A percentile compares a stretch with the other conserved stretches of the same genome.
phyloP scores from a whole-genome alignment of 2,329 filamentous ascomycete genomes.

The Aspergillus costaricaensis region DNA sequence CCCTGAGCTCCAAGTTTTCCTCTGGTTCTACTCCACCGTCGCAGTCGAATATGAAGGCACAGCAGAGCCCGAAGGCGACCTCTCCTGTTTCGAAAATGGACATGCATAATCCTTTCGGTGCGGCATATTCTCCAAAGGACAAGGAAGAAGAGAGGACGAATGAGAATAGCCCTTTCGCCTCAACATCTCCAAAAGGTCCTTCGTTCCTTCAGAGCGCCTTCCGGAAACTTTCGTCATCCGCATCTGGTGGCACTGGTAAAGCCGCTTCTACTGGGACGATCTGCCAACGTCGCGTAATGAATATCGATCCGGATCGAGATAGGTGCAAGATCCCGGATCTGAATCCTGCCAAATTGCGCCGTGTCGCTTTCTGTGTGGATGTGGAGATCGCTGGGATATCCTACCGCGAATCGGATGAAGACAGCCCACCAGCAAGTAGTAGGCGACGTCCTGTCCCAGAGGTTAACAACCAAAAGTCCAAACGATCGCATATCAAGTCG shows the following conservation, averaged over 20 bases:
- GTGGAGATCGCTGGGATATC: conserved; percentile 93
- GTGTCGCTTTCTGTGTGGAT: conserved; percentile 94
- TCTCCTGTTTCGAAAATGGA: conserved; percentile 40
- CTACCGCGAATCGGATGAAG: conserved; percentile 66
- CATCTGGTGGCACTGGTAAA: conserved; percentile 52
- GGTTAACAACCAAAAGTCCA: conserved; percentile 32
- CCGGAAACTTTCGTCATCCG: conserved; percentile 74
- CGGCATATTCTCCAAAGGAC: conserved; percentile 43
- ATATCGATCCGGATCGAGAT: conserved; percentile 77
- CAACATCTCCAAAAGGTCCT: conserved; percentile 70
- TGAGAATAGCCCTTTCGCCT: conserved; percentile 42
- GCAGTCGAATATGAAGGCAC: conserved; percentile 36
- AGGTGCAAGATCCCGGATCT: conserved; percentile 78
- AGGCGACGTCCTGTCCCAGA: conserved; percentile 28
- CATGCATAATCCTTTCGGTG: conserved; percentile 47
- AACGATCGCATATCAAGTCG: conserved; percentile 55
- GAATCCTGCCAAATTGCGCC: conserved; percentile 75
- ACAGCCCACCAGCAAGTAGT: conserved; percentile 41
- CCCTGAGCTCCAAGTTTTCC: conserved; percentile 89
- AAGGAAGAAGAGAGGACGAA: conserved; percentile 48
- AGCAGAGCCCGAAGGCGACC: conserved; percentile 32
- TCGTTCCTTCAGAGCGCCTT: conserved; percentile 81
- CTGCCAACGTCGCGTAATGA: conserved; percentile 79
- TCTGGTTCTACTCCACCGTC: conserved; percentile 51
- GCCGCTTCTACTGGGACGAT: conserved; percentile 65